Base-by-base conservation (phyloP, 495 filamentous ascomycete species). In the Polyplosphaeria fusca region DNA sequence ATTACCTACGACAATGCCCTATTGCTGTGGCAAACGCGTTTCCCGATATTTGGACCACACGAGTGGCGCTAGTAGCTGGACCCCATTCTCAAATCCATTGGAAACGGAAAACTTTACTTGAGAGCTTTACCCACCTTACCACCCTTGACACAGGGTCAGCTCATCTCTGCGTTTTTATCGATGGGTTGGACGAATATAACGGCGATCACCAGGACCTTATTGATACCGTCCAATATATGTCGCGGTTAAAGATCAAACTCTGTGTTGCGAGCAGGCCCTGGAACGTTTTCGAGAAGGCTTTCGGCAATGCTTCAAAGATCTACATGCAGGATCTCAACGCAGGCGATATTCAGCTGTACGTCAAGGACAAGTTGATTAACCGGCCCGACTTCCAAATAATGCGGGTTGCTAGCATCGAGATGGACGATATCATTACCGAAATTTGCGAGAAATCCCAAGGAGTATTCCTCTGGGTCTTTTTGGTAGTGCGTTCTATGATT, bases 401-500 rank as follows among this genome's bases (percentile, higher is more conserved):
- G 25, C 19, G 27, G 26, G 23, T 5, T 23, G 18, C 20, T n/a
- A 27, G 5, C 20, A 23, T 43, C 24, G 23, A n/a, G 27, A 1
- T 32, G 4, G 39, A 52, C 2, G n/a, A n/a, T n/a, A 30, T 67
- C 2, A 23, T 65, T n/a, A 5, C 25, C 5, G 63, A 66, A n/a
- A 62, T 70, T 19, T 12, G 16, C 2, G 44, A 47, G 2, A 63
- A 50, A 46, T 57, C 67, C 12, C 43, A 70, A 13, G 67, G 67
- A 5, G 63, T 70, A 1, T 69, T 69, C 40, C 48, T 69, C 0
- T 69, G 65, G 67, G 67, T 69, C 1, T 61, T 48, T 40, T 62
- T 69, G 2, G 65, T 66, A 0, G 60, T 67, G 18, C 64, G 59
- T 3, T 65, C 61, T 2, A 50, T 69, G 1, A n/a, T 62, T 3